Evolutionary conservation across 345 rosid species (phyloP).

Genomic region (Camelina neglecta): DNA sequence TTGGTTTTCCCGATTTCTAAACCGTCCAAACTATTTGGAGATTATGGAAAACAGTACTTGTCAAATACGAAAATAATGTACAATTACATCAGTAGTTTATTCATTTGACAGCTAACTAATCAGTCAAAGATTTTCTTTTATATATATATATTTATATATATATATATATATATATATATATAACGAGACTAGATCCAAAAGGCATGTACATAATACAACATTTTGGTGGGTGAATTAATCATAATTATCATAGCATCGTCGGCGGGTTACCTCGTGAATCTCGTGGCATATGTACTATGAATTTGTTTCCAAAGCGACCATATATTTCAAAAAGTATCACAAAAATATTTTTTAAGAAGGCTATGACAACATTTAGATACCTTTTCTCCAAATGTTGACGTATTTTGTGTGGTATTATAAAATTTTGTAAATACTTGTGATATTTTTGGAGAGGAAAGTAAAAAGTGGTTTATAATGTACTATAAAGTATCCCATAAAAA

Average conservation of each 20-base stretch:
- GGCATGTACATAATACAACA: constrained; percentile 2
- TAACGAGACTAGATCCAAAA: not conserved
- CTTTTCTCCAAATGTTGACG: not conserved
- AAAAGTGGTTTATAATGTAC: not conserved
- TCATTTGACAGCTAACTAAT: not conserved
- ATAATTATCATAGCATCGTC: not conserved
- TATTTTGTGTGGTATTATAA: not conserved
- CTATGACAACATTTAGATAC: not conserved
- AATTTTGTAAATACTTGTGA: not conserved
- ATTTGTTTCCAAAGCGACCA: not conserved
- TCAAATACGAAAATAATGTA: not conserved
- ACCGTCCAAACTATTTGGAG: not conserved
- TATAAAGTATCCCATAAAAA: not conserved
- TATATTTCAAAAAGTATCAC: not conserved
- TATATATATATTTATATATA: not conserved
- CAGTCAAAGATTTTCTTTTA: not conserved
- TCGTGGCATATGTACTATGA: not conserved
- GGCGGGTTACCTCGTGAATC: constrained; percentile 16
- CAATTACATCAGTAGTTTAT: not conserved
- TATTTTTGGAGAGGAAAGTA: not conserved
- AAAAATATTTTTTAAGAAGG: not conserved
- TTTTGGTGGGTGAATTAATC: not conserved
- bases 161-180: not conserved
- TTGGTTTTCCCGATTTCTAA: not conserved
- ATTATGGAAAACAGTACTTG: not conserved